phyloP scores from a whole-genome alignment of 768 basidiomycete species.

The Auriscalpium orientale region DNA sequence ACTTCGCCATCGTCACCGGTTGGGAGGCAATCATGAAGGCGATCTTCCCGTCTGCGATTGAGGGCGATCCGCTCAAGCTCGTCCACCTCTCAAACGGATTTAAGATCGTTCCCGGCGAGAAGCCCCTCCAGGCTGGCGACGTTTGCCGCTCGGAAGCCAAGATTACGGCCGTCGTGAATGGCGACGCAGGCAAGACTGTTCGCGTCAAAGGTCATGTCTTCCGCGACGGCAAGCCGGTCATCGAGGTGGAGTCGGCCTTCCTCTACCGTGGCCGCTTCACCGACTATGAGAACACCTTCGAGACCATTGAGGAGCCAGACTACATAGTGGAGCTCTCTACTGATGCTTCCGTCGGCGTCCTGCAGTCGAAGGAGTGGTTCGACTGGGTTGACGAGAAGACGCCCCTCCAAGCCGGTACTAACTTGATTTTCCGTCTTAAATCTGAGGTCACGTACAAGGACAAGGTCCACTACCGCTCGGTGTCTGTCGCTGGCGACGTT shows the following conservation, averaged over 20 bases:
- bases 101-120: slow-evolving; percentile 74
- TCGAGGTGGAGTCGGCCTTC: slow-evolving; percentile 93
- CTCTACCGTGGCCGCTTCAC: slow-evolving; percentile 91
- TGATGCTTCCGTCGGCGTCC: slow-evolving; percentile 80
- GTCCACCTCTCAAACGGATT: slow-evolving; percentile 98
- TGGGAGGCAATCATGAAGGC: slow-evolving; percentile 99
- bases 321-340: slow-evolving; percentile 70
- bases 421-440: slow-evolving; percentile 83
- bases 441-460: slow-evolving; percentile 89
- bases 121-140: slow-evolving; percentile 76
- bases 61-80: slow-evolving; percentile 91
- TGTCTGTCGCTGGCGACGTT: slow-evolving; percentile 77
- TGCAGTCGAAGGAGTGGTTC: slow-evolving; percentile 97
- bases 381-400: slow-evolving; percentile 82
- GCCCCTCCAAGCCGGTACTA: slow-evolving; percentile 72
- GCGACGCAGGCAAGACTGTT: slow-evolving; percentile 88
- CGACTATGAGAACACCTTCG: slow-evolving; percentile 96
- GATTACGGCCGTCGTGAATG: slow-evolving; percentile 85
- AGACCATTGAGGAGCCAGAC: slow-evolving; percentile 83
- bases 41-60: slow-evolving; percentile 87
- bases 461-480: slow-evolving; percentile 73
- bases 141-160: slow-evolving; percentile 84
- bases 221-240: slow-evolving; percentile 71
- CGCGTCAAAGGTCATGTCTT: slow-evolving; percentile 80
- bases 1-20: slow-evolving; percentile 96